Conservation (phyloP, 2,329 filamentous ascomycete species). For the Botryotinia calthae region DNA sequence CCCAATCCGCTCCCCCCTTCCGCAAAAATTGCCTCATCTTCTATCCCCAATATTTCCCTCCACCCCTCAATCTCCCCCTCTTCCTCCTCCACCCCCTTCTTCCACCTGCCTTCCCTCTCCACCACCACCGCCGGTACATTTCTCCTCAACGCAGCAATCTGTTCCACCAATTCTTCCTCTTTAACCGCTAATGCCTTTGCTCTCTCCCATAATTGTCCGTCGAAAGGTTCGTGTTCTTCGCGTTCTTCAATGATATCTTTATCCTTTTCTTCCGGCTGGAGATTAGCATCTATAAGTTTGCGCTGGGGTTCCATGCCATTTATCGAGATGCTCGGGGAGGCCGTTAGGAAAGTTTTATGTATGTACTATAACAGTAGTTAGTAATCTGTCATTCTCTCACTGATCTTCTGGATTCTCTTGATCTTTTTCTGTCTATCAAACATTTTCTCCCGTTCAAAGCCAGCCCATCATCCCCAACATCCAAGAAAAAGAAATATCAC, state of each 20-base stretch:
- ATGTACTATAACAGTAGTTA: slow-evolving; percentile 51
- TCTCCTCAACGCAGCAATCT: slow-evolving; percentile 50
- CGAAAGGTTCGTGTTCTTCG: slow-evolving; percentile 57
- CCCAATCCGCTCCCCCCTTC: slow-evolving; percentile 16
- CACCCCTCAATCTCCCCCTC: slow-evolving; percentile 27
- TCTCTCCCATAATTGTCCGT: slow-evolving; percentile 55
- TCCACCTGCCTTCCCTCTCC: slow-evolving; percentile 28
- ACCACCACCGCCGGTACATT: slow-evolving; percentile 27
- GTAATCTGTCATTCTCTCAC: neutral
- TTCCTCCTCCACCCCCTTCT: slow-evolving; percentile 29
- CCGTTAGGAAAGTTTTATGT: slow-evolving; percentile 56
- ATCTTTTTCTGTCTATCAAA: neutral
- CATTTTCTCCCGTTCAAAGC: neutral
- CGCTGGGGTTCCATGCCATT: slow-evolving; percentile 52
- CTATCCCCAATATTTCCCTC: slow-evolving; percentile 24
- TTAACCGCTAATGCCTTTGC: slow-evolving; percentile 60
- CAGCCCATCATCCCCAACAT: neutral
- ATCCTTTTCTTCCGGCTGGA: slow-evolving; percentile 35
- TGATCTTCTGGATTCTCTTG: neutral
- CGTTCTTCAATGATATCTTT: slow-evolving; percentile 30
- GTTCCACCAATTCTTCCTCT: slow-evolving; percentile 62
- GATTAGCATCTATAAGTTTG: slow-evolving; percentile 37
- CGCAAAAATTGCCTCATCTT: slow-evolving; percentile 22
- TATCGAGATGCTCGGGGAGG: slow-evolving; percentile 58
- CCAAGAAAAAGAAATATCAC: slow-evolving; percentile 20